phyloP scores from a whole-genome alignment of 352 stramenopile genomes.

The Pythium biforme region DNA sequence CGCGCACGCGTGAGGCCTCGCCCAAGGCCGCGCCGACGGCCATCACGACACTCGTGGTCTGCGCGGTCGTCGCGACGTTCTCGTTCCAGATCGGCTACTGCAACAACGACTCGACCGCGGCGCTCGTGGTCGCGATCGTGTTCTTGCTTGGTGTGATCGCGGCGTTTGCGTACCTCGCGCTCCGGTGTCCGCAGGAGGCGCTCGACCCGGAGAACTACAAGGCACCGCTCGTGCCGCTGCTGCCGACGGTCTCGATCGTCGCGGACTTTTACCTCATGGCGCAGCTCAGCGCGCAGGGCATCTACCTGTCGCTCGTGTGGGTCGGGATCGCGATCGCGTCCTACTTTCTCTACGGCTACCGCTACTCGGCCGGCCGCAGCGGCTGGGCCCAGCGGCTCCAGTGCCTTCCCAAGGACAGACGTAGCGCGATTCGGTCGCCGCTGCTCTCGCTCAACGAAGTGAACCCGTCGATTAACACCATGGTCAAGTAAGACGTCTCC shows the following conservation, averaged over 20 bases:
- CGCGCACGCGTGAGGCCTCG: conserved; percentile 59
- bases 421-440: conserved; percentile 32
- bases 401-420: conserved; percentile 38
- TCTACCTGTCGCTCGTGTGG: conserved; percentile 52
- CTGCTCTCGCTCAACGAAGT: conserved; percentile 60
- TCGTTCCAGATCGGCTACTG: conserved; percentile 73
- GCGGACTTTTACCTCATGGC: conserved; percentile 73
- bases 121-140: conserved; percentile 45
- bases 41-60: conserved; percentile 18
- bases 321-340: conserved; percentile 54
- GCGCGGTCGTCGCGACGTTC: conserved; percentile 44
- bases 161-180: conserved; percentile 32
- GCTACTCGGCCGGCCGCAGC: conserved; percentile 54
- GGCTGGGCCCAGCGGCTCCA: conserved; percentile 56
- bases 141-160: conserved; percentile 39
- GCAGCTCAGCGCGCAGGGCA: conserved; percentile 51
- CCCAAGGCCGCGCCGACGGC: conserved; percentile 23
- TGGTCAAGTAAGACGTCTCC: conserved; percentile 39
- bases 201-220: conserved; percentile 47
- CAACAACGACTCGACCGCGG: conserved; percentile 37
- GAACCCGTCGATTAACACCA: conserved; percentile 33
- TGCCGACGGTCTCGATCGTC: conserved; percentile 52
- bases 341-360: conserved; percentile 80
- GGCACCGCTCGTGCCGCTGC: conserved; percentile 67
- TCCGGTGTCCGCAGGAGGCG: conserved; percentile 64